Conservation (phyloP, 768 basidiomycete species). For the Trametes maxima region DNA sequence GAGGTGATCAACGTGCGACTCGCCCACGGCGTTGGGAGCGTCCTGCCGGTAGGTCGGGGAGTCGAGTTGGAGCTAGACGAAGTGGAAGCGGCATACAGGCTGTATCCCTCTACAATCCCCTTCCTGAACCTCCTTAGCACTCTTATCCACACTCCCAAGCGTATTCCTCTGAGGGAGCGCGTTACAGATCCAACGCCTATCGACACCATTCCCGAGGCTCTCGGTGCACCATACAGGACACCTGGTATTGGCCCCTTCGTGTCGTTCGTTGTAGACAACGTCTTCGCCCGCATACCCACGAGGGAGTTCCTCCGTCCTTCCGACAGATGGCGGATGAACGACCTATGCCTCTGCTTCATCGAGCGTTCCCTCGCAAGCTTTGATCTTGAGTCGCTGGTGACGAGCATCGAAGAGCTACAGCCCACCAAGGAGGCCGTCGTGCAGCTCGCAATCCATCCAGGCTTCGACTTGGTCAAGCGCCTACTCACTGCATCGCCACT, state of each 20-base stretch:
- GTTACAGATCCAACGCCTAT: constrained; percentile 59
- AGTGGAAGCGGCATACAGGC: constrained; percentile 73
- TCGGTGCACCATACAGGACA: constrained; percentile 79
- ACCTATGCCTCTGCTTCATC: constrained; percentile 80
- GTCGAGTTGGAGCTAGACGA: constrained; percentile 88
- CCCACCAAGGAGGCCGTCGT: constrained; percentile 55
- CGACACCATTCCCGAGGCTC: constrained; percentile 76
- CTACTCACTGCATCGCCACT: constrained; percentile 73
- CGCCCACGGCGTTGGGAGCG: constrained; percentile 42
- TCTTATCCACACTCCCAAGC: constrained; percentile 82
- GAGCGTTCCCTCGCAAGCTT: constrained; percentile 84
- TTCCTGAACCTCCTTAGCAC: constrained; percentile 83
- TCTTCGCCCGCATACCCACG: constrained; percentile 74
- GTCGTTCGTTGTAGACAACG: constrained; percentile 87
- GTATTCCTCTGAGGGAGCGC: constrained; percentile 61
- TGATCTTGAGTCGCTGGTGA: constrained; percentile 73
- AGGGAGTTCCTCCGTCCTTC: constrained; percentile 75
- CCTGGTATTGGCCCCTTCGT: constrained; percentile 83
- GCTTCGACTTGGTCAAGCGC: constrained; percentile 82
- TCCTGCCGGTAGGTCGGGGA: constrained; percentile 66
- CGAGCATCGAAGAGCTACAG: constrained; percentile 53
- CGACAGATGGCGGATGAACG: constrained; percentile 87
- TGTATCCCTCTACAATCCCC: constrained; percentile 88
- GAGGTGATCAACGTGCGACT: constrained; percentile 81
- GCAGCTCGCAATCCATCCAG: constrained; percentile 74